Conservation (phyloP, 441 rosid species). For the Arabidopsis hybrid region DNA sequence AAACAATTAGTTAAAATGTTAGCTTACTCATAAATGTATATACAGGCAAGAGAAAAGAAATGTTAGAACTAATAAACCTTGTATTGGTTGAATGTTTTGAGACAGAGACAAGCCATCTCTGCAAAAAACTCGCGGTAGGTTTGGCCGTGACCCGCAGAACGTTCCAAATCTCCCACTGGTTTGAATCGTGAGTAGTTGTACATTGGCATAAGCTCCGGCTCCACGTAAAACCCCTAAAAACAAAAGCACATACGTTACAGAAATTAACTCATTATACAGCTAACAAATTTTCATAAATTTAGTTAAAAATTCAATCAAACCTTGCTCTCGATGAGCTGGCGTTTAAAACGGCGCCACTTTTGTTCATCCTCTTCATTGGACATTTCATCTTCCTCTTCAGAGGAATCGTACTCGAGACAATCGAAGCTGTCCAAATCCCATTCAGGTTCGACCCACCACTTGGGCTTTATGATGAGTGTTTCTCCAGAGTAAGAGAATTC, state of each 20-base stretch:
- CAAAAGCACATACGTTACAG: too few relatives aligned
- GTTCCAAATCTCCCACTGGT: neutral
- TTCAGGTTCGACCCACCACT: too few relatives aligned
- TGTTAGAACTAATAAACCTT: too few relatives aligned
- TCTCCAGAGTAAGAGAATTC: too few relatives aligned
- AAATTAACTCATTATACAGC: neutral
- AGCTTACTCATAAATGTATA: too few relatives aligned
- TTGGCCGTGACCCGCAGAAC: neutral
- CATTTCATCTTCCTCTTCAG: neutral
- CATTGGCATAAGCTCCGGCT: neutral
- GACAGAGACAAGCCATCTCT: slow-evolving; percentile 26
- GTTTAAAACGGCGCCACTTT: neutral
- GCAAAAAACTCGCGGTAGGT: slow-evolving; percentile 1
- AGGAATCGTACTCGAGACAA: neutral
- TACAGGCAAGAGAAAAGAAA: too few relatives aligned
- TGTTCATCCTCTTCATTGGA: neutral
- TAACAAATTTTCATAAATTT: neutral
- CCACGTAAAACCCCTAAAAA: neutral
- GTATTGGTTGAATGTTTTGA: neutral
- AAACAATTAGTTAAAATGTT: too few relatives aligned
- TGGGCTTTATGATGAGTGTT: too few relatives aligned
- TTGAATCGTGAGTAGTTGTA: neutral
- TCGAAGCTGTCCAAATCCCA: neutral
- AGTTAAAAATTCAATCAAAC: neutral
- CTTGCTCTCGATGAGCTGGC: slow-evolving; percentile 9